A percentile compares a stretch with the other conserved stretches of the same genome.
phyloP scores from a whole-genome alignment of 2,329 filamentous ascomycete genomes.

The Trichophyton schoenleinii region DNA sequence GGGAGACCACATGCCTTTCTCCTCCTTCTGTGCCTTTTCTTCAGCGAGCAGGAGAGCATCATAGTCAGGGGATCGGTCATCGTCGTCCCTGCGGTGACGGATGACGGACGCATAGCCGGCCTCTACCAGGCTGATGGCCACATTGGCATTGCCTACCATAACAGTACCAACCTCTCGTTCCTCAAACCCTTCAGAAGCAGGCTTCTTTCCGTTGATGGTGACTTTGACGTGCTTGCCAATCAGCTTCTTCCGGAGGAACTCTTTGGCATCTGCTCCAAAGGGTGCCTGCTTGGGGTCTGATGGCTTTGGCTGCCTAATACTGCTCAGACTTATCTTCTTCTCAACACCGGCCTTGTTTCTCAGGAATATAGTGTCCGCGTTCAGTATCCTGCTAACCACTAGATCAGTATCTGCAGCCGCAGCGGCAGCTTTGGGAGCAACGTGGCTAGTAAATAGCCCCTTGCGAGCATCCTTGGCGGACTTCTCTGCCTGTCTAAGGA shows the following conservation, averaged over 20 bases:
- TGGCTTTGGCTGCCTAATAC: conserved; percentile 81
- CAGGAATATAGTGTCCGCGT: conserved; percentile 78
- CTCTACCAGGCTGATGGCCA: conserved; percentile 75
- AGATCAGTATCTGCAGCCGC: conserved; percentile 60
- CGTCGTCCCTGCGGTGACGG: conserved; percentile 86
- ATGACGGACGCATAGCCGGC: conserved; percentile 90
- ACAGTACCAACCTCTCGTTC: conserved; percentile 90
- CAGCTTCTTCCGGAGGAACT: conserved; percentile 81
- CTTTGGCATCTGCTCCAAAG: conserved; percentile 87
- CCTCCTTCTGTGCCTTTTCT: conserved; percentile 60
- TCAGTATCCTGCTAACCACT: conserved; percentile 70
- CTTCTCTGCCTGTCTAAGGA: conserved; percentile 75
- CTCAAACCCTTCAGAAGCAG: conserved; percentile 80
- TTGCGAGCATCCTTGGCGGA: conserved; percentile 63
- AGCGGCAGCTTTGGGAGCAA: conserved; percentile 49
- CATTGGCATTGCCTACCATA: conserved; percentile 69
- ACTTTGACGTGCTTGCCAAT: conserved; percentile 94
- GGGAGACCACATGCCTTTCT: conserved; percentile 89
- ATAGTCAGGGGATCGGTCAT: conserved; percentile 86
- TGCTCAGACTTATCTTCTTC: conserved; percentile 85
- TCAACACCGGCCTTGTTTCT: conserved; percentile 74
- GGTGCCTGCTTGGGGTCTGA: conserved; percentile 76
- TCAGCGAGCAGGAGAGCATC: conserved; percentile 45
- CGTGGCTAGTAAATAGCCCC: conserved; percentile 70
- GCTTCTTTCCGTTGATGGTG: conserved; percentile 77